Base-by-base conservation (phyloP, 139 green algal genomes). In the Nannochloris sp. region DNA sequence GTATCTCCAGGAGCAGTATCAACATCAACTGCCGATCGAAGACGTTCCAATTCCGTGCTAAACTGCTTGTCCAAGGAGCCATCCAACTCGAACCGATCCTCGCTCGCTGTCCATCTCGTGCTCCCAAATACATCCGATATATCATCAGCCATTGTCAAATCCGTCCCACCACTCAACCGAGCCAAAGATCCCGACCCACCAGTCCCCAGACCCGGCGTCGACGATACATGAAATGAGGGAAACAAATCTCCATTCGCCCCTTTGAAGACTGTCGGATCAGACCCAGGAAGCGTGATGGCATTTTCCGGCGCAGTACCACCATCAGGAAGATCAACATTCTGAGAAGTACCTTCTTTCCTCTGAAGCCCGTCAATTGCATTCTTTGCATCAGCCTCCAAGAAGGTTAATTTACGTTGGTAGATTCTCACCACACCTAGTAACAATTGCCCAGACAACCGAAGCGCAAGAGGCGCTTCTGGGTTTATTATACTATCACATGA, bases 401-500 rank as follows among this genome's bases (percentile, higher is more conserved):
- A 92, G 31, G 59, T 50, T 2, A 97, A 82, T 71, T 98, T 94
- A 10, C 82, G 71, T 9, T 71, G 65, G 78, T 97, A 96, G 40
- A 99, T 88, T 30, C 89, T 76, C 31, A 95, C 90, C 6, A 98
- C 81, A 23, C 93, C 93, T 30, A 98, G 75, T 56, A 99, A 86
- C 69, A 99, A 80, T 66, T 98, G 93, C 1, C 89, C 91, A 6
- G 83, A 93, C 48, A 98, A 78, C 4, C 93, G 73, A 62, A 99
- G 79, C 5, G 93, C 91, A 31, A 99, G 75, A 1, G 93, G 93
- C 4, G 84, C 90, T 45, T 96, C 88, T 6, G 93, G 83, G 59
- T 90, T 81, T n/a, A 97, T 85, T 67, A 98, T 90, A 13, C 82
- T 88, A 43, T 97, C 93, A 56, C 64, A 64, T 23, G 23, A 56